Base-by-base conservation (phyloP, 2,329 filamentous ascomycete genomes). In the Fusarium avenaceum region DNA sequence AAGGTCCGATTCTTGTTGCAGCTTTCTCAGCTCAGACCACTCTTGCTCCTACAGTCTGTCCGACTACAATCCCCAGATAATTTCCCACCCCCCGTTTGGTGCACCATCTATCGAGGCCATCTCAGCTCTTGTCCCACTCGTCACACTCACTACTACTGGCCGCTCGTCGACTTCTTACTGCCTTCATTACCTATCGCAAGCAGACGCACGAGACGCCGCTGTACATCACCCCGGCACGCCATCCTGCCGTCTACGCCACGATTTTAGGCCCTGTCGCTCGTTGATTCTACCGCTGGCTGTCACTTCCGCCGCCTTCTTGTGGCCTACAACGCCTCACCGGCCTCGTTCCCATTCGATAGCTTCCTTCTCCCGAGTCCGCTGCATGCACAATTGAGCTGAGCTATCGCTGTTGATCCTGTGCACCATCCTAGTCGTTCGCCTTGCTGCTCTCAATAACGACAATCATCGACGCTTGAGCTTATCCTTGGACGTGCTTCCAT, bases 101-200 rank as follows among this genome's bases (percentile, higher is more conserved):
- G 63, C 69, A 70, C 63, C 72, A 63, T 73, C 60, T 55, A 68
- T 60, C 50, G 22, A 68, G 65, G 63, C 63, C 69, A 69, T 72
- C 68, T 73, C 73, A 74, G 73, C 73, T 76, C 65, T 71, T 71
- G 76, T 78, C 74, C 74, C 74, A 76, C 74, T 74, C 54, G 55
- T 63, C 65, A 67, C 57, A 65, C 63, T 69, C 63, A 58, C 64
- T 63, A 56, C 59, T 26, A 30, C 28, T 30, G 28, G 28, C 28
- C 28, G 28, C 28, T 69, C 43, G 53, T 70, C 67, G 49, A 66
- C 54, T 60, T 67, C 48, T 71, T 50, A 54, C 44, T 65, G 67
- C 59, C 55, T 68, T 70, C 59, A 53, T 62, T 63, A 56, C 68
- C 63, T 71, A 66, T 64, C 62, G 57, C 65, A 28, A 67, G 52